Evolutionary conservation across 352 stramenopile genomes (phyloP).

Genomic region (Phytophthora citricola): DNA sequence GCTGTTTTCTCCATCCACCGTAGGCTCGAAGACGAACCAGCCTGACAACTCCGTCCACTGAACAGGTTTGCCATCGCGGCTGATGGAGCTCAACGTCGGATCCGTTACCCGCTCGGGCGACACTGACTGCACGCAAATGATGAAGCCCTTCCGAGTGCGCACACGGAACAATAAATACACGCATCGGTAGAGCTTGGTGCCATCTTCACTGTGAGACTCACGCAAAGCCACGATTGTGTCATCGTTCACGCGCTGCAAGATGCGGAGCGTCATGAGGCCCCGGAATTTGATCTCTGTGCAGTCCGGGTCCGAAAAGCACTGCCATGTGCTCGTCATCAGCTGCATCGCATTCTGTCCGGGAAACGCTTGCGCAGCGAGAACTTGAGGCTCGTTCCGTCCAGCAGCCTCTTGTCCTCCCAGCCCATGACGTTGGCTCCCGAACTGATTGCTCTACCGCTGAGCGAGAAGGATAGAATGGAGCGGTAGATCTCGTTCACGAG

Average conservation of each 20-base stretch:
- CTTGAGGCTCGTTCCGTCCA: constrained; percentile 59
- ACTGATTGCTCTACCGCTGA: constrained; percentile 56
- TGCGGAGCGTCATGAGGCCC: constrained; percentile 60
- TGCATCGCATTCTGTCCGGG: constrained; percentile 40
- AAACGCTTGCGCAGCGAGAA: constrained; percentile 78
- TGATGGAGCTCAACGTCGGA: constrained; percentile 23
- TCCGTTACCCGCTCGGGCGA: constrained; percentile 43
- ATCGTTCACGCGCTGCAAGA: constrained; percentile 77
- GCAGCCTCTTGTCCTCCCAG: constrained; percentile 70
- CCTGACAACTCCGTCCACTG: constrained; percentile 73
- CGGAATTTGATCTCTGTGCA: constrained; percentile 69
- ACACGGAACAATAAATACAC: constrained; percentile 81
- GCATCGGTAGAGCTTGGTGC: constrained; percentile 59
- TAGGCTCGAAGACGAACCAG: constrained; percentile 76
- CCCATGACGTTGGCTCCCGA: constrained; percentile 62
- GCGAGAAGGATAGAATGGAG: constrained; percentile 57
- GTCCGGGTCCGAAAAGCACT: constrained; percentile 71
- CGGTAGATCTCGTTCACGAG: constrained; percentile 59
- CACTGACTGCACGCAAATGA: constrained; percentile 72
- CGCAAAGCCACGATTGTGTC: constrained; percentile 75
- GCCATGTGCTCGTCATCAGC: constrained; percentile 70
- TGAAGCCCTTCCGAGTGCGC: constrained; percentile 64
- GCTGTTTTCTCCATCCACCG: constrained; percentile 8
- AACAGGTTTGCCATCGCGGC: constrained; percentile 51
- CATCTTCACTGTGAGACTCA: constrained; percentile 52